Evolutionary conservation across 805 yeast genomes (phyloP).

Genomic region (Metschnikowia borealis): DNA sequence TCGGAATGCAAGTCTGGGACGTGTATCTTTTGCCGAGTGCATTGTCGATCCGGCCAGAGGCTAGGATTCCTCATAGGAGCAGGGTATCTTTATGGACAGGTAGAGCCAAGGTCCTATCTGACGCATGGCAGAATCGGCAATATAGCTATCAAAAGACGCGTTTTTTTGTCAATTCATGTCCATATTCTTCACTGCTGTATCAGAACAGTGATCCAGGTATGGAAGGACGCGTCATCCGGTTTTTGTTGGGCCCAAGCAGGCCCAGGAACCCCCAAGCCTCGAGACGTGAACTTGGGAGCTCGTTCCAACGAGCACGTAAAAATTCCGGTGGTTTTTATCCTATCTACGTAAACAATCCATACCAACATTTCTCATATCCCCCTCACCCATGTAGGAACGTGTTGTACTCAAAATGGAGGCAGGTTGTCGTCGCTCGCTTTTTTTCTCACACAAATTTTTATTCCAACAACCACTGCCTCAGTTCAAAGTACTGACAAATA

Average conservation of each 20-base stretch:
- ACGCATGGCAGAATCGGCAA: background rate
- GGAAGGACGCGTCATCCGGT: background rate
- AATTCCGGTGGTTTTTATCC: background rate
- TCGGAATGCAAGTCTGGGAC: background rate
- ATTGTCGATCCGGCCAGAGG: too few relatives aligned
- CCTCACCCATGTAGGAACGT: slow-evolving; percentile 12
- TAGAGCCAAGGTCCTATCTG: background rate
- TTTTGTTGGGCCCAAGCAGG: too few relatives aligned
- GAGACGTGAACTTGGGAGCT: background rate
- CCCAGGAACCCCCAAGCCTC: background rate
- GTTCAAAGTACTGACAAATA: background rate
- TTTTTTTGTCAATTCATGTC: background rate
- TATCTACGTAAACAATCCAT: background rate
- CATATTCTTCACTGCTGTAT: background rate
- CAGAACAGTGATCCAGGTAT: background rate
- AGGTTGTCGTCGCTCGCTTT: slow-evolving; percentile 18
- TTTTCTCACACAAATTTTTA: slow-evolving; percentile 7
- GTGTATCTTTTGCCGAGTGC: background rate
- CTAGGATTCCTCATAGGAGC: background rate
- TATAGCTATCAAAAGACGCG: background rate
- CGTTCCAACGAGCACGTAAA: background rate
- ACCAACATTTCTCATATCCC: background rate
- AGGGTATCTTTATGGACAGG: background rate
- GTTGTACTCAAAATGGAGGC: slow-evolving; percentile 17
- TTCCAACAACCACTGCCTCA: background rate